Evolutionary conservation across 495 filamentous ascomycete genomes (phyloP).

Genomic region (Elaphomyces granulatus): DNA sequence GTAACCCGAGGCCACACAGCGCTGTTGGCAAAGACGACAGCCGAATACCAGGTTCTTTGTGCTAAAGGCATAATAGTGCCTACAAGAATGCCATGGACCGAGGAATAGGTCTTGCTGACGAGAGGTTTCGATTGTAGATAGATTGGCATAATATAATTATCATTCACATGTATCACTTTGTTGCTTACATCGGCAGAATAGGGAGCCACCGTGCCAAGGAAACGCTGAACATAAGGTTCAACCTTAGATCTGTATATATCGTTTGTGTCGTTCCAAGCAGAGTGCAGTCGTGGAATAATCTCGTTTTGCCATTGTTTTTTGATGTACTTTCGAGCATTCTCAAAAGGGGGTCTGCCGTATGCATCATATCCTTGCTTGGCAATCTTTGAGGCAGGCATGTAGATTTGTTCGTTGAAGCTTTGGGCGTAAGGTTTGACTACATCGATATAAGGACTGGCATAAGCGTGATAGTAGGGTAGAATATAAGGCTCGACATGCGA

Average conservation of each 20-base stretch:
- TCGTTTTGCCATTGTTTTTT: slow-evolving; percentile 62
- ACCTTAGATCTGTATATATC: slow-evolving; percentile 54
- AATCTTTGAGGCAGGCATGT: slow-evolving; percentile 48
- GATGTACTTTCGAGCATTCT: slow-evolving; percentile 47
- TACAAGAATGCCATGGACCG: slow-evolving; percentile 48
- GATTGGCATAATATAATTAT: slow-evolving; percentile 58
- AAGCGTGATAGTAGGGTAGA: slow-evolving; percentile 73
- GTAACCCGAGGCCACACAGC: slow-evolving; percentile 67
- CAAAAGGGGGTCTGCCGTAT: slow-evolving; percentile 66
- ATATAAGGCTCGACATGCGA: slow-evolving; percentile 59
- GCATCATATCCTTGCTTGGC: slow-evolving; percentile 47
- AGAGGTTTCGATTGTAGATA: slow-evolving; percentile 62
- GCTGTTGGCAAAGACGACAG: slow-evolving; percentile 51
- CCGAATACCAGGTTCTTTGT: slow-evolving; percentile 51
- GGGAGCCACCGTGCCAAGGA: slow-evolving; percentile 41
- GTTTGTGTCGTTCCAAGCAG: slow-evolving; percentile 41
- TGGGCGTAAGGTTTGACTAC: slow-evolving; percentile 58
- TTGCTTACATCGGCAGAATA: slow-evolving; percentile 53
- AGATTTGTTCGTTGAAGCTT: slow-evolving; percentile 47
- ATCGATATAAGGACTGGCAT: slow-evolving; percentile 73
- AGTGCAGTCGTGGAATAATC: slow-evolving; percentile 57
- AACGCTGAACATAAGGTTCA: slow-evolving; percentile 57
- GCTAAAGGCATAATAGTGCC: slow-evolving; percentile 61
- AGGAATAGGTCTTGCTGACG: slow-evolving; percentile 49
- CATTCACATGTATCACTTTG: slow-evolving; percentile 49